Evolutionary conservation across 2,329 filamentous ascomycete genomes (phyloP), one percentile per base, ranked within the genome.

Genomic region (Fusarium nelsonii): DNA sequence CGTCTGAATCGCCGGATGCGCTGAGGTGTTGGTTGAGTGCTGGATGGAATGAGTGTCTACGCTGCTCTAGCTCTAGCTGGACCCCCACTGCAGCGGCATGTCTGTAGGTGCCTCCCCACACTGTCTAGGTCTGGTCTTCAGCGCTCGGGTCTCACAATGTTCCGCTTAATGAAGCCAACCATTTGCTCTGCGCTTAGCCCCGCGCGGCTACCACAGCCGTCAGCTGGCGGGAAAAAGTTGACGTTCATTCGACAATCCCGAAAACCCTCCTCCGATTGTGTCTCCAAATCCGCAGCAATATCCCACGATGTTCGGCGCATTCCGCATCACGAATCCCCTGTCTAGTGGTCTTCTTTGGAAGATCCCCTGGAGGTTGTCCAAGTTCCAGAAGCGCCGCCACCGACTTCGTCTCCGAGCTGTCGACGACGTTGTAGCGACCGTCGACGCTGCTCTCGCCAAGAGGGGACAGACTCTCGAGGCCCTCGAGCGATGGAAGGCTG

Each of bases 331-430:
- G 44, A 91, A 89, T 70, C 84, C 92, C 62, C 84, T 97, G 26
- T 90, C 89, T 58, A 88, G 92, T 68, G 94, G 94, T 81, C 90
- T 97, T 56, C 85, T 97, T 73, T 97, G 94, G 96, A 99, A 99
- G 89, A 94, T 92, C 75, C 96, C 96, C 73, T 99, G 94, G 94
- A 91, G 96, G 66, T 89, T 99, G 77, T 99, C 96, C 62, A 86
- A 88, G 72, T 93, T 93, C 78, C 94, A 97, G 82, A 98, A 98
- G 82, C 88, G 90, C 70, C 91, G 94, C 57, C 94, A 97, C 76
- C 89, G 94, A 69, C 86, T 90, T 79, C 91, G 94, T 46, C 86
- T 97, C 68, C 91, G 92, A 68, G 89, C 91, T 55, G 94, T 99
- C 69, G 96, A 99, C 81, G 86, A 85, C 46, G 90, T 98, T n/a